Percentiles rank a stretch among this genome's conserved stretches.
Conservation (phyloP, 1,284 basidiomycete species). For the Austroboletus rostrupii region DNA sequence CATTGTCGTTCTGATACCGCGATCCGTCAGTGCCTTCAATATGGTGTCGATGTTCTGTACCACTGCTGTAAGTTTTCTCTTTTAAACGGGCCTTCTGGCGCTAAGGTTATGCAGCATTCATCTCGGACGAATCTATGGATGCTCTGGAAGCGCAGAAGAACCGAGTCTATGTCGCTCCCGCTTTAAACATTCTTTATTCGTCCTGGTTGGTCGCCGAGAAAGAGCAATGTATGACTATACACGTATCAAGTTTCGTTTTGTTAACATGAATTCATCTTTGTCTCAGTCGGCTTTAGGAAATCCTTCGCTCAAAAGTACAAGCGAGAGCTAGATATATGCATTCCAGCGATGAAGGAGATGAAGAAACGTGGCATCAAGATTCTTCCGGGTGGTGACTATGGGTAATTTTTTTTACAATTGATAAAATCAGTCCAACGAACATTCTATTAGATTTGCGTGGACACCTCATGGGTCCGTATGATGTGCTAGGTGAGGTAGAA, state of each 20-base stretch:
- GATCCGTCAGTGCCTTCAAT: slow-evolving; percentile 30
- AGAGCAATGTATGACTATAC: slow-evolving; percentile 15
- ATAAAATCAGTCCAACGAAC: not conserved
- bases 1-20: slow-evolving; percentile 31
- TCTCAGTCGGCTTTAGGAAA: slow-evolving; percentile 21
- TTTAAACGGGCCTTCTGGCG: not conserved
- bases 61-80: slow-evolving; percentile 20
- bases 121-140: slow-evolving; percentile 31
- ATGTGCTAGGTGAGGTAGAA: not conserved
- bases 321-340: slow-evolving; percentile 29
- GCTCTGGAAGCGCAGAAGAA: slow-evolving; percentile 32
- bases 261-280: not conserved
- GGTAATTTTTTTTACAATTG: slow-evolving; percentile 15
- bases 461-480: slow-evolving; percentile 30
- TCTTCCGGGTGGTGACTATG: slow-evolving; percentile 32
- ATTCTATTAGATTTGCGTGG: slow-evolving; percentile 30
- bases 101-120: slow-evolving; percentile 23
- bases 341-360: slow-evolving; percentile 34
- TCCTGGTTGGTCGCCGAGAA: slow-evolving; percentile 24
- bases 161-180: slow-evolving; percentile 29
- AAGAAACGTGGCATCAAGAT: slow-evolving; percentile 30
- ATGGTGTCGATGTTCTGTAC: slow-evolving; percentile 32
- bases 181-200: slow-evolving; percentile 32
- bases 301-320: slow-evolving; percentile 22
- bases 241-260: too few relatives aligned